Evolutionary conservation across 176 grass and related monocot genomes (phyloP).

Genomic region (Panicum miliaceum): DNA sequence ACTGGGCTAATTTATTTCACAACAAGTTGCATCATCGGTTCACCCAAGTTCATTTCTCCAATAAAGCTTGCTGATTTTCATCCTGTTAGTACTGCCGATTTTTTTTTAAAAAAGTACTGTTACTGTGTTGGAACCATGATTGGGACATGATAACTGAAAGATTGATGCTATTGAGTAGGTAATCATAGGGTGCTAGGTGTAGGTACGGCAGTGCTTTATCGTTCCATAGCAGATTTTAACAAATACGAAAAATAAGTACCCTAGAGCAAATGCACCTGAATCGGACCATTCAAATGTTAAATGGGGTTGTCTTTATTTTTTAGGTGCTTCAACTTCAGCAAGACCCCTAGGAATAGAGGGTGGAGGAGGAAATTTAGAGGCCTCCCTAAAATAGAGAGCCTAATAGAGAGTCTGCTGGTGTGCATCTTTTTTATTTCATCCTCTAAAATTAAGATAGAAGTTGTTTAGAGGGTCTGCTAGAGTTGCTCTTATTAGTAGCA

Average conservation of each 20-base stretch:
- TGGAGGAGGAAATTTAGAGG: too few species aligned
- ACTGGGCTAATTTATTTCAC: neutral
- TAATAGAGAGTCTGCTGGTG: too few species aligned
- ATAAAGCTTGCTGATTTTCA: neutral
- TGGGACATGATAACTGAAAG: constrained; percentile 31
- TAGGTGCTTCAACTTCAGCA: too few species aligned
- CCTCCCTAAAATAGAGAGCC: too few species aligned
- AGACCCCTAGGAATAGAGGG: too few species aligned
- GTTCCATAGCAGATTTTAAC: neutral
- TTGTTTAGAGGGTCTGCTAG: too few species aligned
- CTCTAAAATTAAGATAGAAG: too few species aligned
- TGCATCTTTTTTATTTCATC: too few species aligned
- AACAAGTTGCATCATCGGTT: neutral
- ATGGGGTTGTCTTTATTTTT: too few species aligned
- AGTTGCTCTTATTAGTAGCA: neutral
- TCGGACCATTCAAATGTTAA: too few species aligned
- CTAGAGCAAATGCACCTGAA: too few species aligned
- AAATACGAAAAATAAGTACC: neutral
- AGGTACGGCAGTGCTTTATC: neutral
- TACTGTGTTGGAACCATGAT: constrained; percentile 12
- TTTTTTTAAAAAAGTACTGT: too few species aligned
- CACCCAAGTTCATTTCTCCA: neutral
- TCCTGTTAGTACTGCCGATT: neutral
- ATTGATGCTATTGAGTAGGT: constrained; percentile 20
- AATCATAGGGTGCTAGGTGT: constrained; percentile 29